phyloP scores from a whole-genome alignment of 306 rosid species.

The Cotoneaster glaucophyllus region DNA sequence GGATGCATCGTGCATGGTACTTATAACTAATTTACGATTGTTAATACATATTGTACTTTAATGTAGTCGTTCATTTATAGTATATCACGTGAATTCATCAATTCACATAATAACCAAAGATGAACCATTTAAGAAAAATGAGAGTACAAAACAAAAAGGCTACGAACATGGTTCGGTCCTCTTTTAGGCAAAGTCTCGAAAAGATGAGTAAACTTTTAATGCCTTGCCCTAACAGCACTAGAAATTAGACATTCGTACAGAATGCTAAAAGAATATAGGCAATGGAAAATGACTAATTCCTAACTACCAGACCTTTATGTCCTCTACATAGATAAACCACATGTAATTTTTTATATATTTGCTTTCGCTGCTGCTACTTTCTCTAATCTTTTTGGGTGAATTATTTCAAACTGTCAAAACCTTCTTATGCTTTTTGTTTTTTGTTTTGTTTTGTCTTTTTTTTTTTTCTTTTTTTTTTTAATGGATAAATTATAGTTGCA shows the following conservation, averaged over 20 bases:
- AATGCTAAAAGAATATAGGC: conserved; percentile 2
- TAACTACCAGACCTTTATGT: conserved; percentile 17
- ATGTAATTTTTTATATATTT: conserved; percentile 5
- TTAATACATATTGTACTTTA: too few relatives aligned
- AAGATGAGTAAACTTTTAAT: background rate
- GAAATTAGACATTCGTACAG: conserved; percentile 1
- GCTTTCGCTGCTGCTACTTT: too few relatives aligned
- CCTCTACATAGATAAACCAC: conserved; percentile 19
- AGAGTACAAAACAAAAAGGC: background rate
- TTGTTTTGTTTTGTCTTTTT: too few relatives aligned
- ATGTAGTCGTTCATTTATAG: too few relatives aligned
- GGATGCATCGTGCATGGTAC: too few relatives aligned
- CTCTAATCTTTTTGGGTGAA: conserved; percentile 23
- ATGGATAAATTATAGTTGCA: background rate
- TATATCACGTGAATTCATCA: background rate
- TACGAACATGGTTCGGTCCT: background rate
- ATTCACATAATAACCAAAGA: background rate
- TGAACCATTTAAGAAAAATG: background rate
- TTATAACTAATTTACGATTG: too few relatives aligned
- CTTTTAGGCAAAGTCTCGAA: background rate
- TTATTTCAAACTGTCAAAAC: background rate
- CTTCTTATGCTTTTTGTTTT: background rate
- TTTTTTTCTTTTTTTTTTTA: background rate
- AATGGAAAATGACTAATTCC: conserved; percentile 49
- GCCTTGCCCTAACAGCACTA: background rate